Conservation (phyloP, 306 rosid genomes). For the Quercus berberidifolia region DNA sequence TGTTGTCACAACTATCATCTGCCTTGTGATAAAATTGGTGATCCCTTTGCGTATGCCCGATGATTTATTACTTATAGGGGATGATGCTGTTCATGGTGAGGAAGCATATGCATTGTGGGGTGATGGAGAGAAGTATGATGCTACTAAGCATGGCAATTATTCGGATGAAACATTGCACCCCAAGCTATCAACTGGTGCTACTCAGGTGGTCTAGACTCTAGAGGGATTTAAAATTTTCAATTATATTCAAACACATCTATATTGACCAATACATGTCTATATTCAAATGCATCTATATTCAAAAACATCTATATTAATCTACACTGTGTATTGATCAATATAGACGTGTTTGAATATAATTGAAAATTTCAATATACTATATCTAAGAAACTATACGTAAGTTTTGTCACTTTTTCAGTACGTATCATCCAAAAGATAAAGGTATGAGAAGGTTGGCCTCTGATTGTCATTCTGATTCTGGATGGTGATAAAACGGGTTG, state of each 20-base stretch:
- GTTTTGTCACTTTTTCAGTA: background rate
- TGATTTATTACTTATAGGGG: slow-evolving; percentile 52
- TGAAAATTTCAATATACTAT: background rate
- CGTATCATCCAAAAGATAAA: background rate
- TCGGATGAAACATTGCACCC: slow-evolving; percentile 31
- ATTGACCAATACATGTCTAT: no score
- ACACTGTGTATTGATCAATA: no score
- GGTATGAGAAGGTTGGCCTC: background rate
- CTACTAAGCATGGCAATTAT: slow-evolving; percentile 4
- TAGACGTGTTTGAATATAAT: background rate
- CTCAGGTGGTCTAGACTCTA: slow-evolving; percentile 31
- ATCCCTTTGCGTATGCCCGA: slow-evolving; percentile 54
- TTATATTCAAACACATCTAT: background rate
- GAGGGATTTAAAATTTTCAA: background rate
- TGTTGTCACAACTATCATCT: slow-evolving; percentile 46
- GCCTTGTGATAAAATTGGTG: slow-evolving; percentile 13
- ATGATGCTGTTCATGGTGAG: slow-evolving; percentile 59
- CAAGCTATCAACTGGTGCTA: slow-evolving; percentile 29
- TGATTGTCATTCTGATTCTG: background rate
- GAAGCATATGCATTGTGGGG: slow-evolving; percentile 69
- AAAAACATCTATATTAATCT: background rate
- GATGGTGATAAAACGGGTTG: background rate
- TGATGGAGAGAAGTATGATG: slow-evolving; percentile 47
- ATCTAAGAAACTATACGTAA: no score
- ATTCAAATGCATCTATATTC: background rate